Evolutionary conservation across 495 filamentous ascomycete species (phyloP), one percentile per base, ranked within the genome.

Genomic region (Trichoderma parareesei): DNA sequence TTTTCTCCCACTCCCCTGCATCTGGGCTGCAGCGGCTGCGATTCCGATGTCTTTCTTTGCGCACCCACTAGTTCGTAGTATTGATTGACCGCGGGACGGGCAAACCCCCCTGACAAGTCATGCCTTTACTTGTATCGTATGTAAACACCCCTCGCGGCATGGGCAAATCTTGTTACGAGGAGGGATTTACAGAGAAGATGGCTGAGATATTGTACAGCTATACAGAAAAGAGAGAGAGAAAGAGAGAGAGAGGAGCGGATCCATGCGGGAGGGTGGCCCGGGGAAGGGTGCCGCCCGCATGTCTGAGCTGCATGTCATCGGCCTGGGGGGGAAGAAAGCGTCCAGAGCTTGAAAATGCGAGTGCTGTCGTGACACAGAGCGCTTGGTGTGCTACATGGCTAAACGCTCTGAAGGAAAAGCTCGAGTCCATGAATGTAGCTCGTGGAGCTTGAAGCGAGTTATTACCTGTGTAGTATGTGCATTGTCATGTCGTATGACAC

Each of bases 231-330:
- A 43, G 13, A 43, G 10, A 18, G 11, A 57, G 9, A 57, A 35
- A 57, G 20, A 10, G 33, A 35, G 33, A 3, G 9, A 35, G 27
- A 35, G 3, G 13, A 35, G 46, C 44, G 13, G 18, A 57, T 55
- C 46, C 16, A 10, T 37, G 53, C 53, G 11, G 37, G 11, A 57
- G 53, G 37, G 16, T 27, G 27, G 4, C 46, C 8, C 53, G 8
- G 11, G 53, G 53, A 33, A 57, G 3, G 20, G 14, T 57, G 2
- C 53, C 53, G 27, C 53, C 27, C 7, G 53, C 27, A 57, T 37
- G 53, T 33, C 53, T 57, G 20, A 57, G 53, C 53, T 57, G 53
- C 53, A 57, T 37, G 49, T 57, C 49, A 57, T 48, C 44, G 49
- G 49, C 20, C 16, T 13, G 53, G 46, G 4, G 53, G 37, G 33